A percentile compares a stretch with the other conserved stretches of the same genome.
Evolutionary conservation across 352 stramenopile genomes (phyloP).

Genomic region (Aphanomyces stellatus): DNA sequence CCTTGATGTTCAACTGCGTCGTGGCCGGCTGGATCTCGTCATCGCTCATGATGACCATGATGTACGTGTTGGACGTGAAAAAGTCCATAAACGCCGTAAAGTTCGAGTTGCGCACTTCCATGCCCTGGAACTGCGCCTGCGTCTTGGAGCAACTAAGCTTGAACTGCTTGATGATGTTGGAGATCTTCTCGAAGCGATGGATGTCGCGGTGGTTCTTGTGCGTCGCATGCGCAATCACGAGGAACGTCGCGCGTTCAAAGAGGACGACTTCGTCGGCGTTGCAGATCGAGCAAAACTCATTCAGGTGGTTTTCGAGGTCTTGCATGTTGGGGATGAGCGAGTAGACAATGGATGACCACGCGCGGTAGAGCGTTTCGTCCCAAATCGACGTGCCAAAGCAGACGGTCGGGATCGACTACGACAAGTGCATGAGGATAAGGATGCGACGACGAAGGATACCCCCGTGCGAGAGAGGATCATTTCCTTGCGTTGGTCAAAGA

Average conservation of each 20-base stretch:
- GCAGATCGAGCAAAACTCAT: conserved; percentile 96
- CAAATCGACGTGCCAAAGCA: conserved; percentile 99
- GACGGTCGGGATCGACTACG: conserved; percentile 73
- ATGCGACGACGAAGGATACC: conserved; percentile 17
- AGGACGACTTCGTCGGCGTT: conserved; percentile 95
- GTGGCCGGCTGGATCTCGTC: conserved; percentile 88
- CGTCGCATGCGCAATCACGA: conserved; percentile 96
- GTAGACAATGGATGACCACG: conserved; percentile 99
- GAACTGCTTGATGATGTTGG: conserved; percentile 99
- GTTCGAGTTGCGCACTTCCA: conserved; percentile 96
- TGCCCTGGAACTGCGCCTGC: conserved; percentile 96
- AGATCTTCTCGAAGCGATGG: conserved; percentile 99
- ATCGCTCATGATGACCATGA: conserved; percentile 98
- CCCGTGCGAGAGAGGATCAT: conserved; percentile 89
- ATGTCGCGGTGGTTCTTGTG: conserved; percentile 90
- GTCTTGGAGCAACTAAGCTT: conserved; percentile 98
- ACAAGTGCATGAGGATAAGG: conserved; percentile 25
- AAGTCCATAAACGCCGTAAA: conserved; percentile 98
- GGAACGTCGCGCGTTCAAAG: conserved; percentile 98
- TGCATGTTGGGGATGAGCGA: conserved; percentile 99
- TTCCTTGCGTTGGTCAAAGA: conserved; percentile 93
- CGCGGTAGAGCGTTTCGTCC: conserved; percentile 99
- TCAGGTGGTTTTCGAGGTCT: conserved; percentile 92
- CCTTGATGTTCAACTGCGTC: conserved; percentile 96
- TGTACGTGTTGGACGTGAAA: conserved; percentile 98